Evolutionary conservation across 371 early-diverging fungal species (phyloP), one percentile per base, ranked within the genome.

Genomic region (Batkoa obscura): DNA sequence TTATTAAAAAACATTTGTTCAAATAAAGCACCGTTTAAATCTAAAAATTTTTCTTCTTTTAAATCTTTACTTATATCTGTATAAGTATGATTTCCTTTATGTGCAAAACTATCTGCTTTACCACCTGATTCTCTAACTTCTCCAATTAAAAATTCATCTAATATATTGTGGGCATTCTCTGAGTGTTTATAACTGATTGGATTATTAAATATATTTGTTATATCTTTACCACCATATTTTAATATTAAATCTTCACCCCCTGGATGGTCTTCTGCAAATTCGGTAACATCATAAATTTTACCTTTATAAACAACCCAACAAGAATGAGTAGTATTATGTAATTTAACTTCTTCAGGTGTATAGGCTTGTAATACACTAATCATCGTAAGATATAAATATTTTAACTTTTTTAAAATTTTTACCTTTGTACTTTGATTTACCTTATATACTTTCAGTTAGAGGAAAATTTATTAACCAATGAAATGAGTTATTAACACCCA

Each of bases 211-310:
- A 78, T 65, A 17, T 63, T 70, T 0, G 79, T 76, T n/a, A 85
- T 68, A 64, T 86, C 87, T 52, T 75, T 66, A 50, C 87, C 82
- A 55, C 75, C 80, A 69, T 78, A 83, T 64, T 88, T 74, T 63
- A 84, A 64, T 56, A 90, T 75, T 52, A 77, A 65, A 36, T 83
- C 84, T 41, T 74, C 73, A 31, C 87, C 90, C 45, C 90, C 89
- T 1, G 88, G 90, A 64, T 88, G 90, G 65, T 80, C 84, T 2
- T 67, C 62, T 15, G 76, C 75, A 66, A 93, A 93, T 33, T 71
- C 70, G 2, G 94, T 81, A 45, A 93, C 73, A 68, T 93, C 88
- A 64, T 90, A 93, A 34, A 93, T 87, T 38, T 73, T 74, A 58
- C 76, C 75, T 35, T 80, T 72, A 58, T 73, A 72, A 36, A 83